phyloP scores from a whole-genome alignment of 345 rosid genomes.

The Pelargonium nanum region DNA sequence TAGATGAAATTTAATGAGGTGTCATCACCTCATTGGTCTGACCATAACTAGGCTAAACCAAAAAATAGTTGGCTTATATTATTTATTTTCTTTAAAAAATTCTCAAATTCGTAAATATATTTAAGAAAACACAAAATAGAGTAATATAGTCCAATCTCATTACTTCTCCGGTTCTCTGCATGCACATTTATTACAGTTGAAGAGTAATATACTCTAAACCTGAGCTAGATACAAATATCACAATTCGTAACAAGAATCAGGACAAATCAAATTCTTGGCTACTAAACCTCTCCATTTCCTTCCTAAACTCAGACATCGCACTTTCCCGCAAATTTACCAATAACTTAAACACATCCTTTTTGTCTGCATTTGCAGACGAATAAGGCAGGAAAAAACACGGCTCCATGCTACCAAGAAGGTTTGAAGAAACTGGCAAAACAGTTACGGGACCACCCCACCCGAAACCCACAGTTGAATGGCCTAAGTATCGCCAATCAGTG shows the following conservation, averaged over 20 bases:
- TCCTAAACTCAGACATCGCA: slow-evolving; percentile 40
- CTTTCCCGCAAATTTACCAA: slow-evolving; percentile 45
- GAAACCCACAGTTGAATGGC: slow-evolving; percentile 71
- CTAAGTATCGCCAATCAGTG: slow-evolving; percentile 88
- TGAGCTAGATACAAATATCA: no score
- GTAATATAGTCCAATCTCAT: no score
- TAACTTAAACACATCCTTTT: slow-evolving; percentile 56
- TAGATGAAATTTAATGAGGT: no score
- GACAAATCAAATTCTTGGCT: slow-evolving; percentile 25
- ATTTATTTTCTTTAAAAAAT: no score
- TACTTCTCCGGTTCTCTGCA: no score
- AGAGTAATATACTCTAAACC: no score
- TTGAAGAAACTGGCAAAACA: slow-evolving; percentile 53
- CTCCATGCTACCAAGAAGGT: slow-evolving; percentile 62
- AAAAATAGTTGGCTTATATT: no score
- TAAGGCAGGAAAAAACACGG: slow-evolving; percentile 86
- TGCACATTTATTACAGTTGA: no score
- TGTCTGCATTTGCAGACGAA: slow-evolving; percentile 26
- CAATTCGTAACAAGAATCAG: slow-evolving; percentile 3
- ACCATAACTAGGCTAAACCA: no score
- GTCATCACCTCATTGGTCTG: no score
- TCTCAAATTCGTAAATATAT: no score
- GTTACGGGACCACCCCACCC: slow-evolving; percentile 84
- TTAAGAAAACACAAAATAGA: no score
- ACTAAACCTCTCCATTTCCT: slow-evolving; percentile 53